These are phyloP conservation scores for Botrytis elliptica DNA, from an alignment of 2,329 filamentous ascomycete genomes.

Conservation along the genomic window DNA sequence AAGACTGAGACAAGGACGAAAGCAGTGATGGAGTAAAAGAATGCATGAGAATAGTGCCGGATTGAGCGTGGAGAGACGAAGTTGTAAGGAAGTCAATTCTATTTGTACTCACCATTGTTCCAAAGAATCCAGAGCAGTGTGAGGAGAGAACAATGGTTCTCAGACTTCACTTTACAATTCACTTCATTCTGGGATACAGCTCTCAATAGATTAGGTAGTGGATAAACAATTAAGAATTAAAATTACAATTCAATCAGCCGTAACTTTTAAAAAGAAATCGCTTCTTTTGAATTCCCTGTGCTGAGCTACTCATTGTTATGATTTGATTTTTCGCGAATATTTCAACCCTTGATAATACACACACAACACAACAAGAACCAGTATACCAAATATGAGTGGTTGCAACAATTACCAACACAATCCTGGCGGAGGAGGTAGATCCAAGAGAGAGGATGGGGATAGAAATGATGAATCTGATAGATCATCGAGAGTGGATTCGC, in stretches of 20 bases:
- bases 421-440: neutral
- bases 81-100: fast-evolving
- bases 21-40: neutral
- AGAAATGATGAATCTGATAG: neutral
- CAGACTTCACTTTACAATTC: neutral
- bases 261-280: too few species aligned
- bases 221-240: neutral
- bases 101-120: neutral
- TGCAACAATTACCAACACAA: neutral
- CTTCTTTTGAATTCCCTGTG: neutral
- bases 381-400: neutral
- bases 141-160: neutral
- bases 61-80: neutral
- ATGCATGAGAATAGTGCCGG: neutral
- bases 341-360: fast-evolving
- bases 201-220: neutral
- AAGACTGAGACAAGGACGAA: neutral
- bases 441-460: neutral
- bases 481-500: neutral
- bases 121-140: too few species aligned
- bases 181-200: neutral
- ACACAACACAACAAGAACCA: neutral
- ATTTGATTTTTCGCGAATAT: neutral
- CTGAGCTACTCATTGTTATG: neutral
- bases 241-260: neutral